Evolutionary conservation across 2,329 filamentous ascomycete genomes (phyloP).

Genomic region (Colletotrichum phormii): DNA sequence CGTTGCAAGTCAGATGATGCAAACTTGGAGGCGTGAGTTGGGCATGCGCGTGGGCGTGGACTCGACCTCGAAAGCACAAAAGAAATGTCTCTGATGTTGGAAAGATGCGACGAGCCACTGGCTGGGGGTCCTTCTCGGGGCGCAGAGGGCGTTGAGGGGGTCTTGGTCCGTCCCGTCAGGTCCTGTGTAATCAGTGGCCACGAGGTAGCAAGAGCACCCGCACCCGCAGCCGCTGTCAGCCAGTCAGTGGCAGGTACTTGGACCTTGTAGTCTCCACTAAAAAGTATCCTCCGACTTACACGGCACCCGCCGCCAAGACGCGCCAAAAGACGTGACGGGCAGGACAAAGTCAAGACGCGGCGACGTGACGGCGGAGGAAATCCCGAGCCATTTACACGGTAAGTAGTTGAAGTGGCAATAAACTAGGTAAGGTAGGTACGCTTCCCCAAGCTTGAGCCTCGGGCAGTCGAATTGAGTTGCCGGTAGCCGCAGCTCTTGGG

Average conservation of each 20-base stretch:
- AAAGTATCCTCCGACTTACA: neutral
- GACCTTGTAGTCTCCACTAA: neutral
- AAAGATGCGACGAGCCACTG: slow-evolving; percentile 25
- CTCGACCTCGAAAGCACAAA: slow-evolving; percentile 21
- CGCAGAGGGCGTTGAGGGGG: neutral
- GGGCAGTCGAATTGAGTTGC: neutral
- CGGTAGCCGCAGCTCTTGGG: neutral
- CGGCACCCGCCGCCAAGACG: neutral
- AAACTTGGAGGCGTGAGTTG: neutral
- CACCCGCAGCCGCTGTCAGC: slow-evolving; percentile 11
- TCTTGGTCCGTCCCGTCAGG: slow-evolving; percentile 5
- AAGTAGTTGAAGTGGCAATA: neutral
- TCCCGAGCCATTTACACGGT: neutral
- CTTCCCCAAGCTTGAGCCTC: neutral
- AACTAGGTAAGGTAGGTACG: neutral
- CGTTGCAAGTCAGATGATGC: slow-evolving; percentile 29
- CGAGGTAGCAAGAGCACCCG: slow-evolving; percentile 17
- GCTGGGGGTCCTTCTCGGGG: neutral
- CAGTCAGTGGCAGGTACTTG: neutral
- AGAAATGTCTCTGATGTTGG: slow-evolving; percentile 26
- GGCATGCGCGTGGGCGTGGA: slow-evolving; percentile 18
- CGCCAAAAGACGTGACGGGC: neutral
- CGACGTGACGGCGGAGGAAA: neutral
- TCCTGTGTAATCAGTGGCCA: slow-evolving; percentile 20
- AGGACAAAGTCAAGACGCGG: neutral